phyloP scores from a whole-genome alignment of 768 basidiomycete genomes.

The Russula sp. region DNA sequence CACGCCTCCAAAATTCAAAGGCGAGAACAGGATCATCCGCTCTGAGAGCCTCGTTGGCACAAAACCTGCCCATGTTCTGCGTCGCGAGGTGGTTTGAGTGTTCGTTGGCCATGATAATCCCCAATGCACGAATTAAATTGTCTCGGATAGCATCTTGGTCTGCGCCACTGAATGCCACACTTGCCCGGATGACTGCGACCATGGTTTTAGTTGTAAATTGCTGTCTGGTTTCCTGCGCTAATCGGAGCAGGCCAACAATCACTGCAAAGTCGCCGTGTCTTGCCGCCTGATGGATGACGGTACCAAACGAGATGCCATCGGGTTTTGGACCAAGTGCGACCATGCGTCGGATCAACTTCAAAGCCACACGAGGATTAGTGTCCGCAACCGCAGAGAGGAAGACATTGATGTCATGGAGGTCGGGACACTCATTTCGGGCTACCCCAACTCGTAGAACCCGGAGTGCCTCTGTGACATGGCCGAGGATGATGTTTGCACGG shows the following conservation, averaged over 20 bases:
- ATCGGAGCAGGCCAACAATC: conserved; percentile 36
- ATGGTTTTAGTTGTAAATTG: conserved; percentile 44
- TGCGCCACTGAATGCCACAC: conserved; percentile 22
- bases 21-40: conserved; percentile 45
- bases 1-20: conserved; percentile 49
- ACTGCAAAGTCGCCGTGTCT: conserved; percentile 38
- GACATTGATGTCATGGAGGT: conserved; percentile 60
- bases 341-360: conserved; percentile 46
- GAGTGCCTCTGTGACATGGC: conserved; percentile 41
- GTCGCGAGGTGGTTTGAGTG: conserved; percentile 34
- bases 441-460: conserved; percentile 40
- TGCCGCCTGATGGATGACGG: conserved; percentile 53
- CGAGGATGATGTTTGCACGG: conserved; percentile 53
- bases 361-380: conserved; percentile 40
- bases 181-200: conserved; percentile 21
- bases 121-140: conserved; percentile 37
- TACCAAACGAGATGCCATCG: conserved; percentile 50
- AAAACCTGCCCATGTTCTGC: conserved; percentile 43
- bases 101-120: conserved; percentile 35
- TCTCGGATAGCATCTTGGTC: conserved; percentile 25
- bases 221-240: conserved; percentile 32
- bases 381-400: conserved; percentile 47
- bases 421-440: conserved; percentile 45
- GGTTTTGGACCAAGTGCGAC: conserved; percentile 39
- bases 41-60: conserved; percentile 43